These are phyloP conservation scores for Carallia brachiata DNA, from an alignment of 345 rosid species.

Conservation along the genomic window DNA sequence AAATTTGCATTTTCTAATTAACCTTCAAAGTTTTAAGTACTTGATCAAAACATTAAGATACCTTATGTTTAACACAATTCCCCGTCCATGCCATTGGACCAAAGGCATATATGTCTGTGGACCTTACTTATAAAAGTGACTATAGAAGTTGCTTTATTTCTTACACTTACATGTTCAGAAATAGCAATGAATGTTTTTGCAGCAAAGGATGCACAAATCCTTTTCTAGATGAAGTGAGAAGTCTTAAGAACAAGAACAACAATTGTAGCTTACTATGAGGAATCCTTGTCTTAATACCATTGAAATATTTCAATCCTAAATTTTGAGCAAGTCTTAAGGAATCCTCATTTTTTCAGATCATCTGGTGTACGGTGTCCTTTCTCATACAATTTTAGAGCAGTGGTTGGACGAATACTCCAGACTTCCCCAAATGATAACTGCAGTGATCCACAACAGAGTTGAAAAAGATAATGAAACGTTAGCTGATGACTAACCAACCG, in stretches of 20 bases:
- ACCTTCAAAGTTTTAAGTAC: neutral
- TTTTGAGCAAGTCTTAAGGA: slow-evolving; percentile 75
- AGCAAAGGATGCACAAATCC: slow-evolving; percentile 2
- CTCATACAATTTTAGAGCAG: slow-evolving; percentile 85
- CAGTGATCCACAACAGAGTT: neutral
- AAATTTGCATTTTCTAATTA: neutral
- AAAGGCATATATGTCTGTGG: slow-evolving; percentile 77
- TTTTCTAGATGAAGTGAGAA: neutral
- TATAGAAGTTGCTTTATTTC: too few species aligned
- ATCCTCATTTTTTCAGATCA: slow-evolving; percentile 66
- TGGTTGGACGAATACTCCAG: slow-evolving; percentile 95
- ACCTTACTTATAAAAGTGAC: slow-evolving; percentile 57
- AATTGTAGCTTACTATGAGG: slow-evolving; percentile 75
- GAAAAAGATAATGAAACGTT: too few species aligned
- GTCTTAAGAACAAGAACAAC: slow-evolving; percentile 20
- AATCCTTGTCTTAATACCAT: slow-evolving; percentile 75
- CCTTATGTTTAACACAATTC: slow-evolving; percentile 82
- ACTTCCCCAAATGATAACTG: slow-evolving; percentile 94
- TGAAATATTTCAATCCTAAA: slow-evolving; percentile 83
- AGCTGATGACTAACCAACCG: too few species aligned
- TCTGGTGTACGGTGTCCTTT: slow-evolving; percentile 77
- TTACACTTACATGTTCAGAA: too few species aligned
- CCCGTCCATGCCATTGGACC: slow-evolving; percentile 97
- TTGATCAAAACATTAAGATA: slow-evolving; percentile 14
- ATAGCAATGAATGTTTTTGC: too few species aligned